Conservation (phyloP, 768 basidiomycete genomes). For the Dendrothele bispora region DNA sequence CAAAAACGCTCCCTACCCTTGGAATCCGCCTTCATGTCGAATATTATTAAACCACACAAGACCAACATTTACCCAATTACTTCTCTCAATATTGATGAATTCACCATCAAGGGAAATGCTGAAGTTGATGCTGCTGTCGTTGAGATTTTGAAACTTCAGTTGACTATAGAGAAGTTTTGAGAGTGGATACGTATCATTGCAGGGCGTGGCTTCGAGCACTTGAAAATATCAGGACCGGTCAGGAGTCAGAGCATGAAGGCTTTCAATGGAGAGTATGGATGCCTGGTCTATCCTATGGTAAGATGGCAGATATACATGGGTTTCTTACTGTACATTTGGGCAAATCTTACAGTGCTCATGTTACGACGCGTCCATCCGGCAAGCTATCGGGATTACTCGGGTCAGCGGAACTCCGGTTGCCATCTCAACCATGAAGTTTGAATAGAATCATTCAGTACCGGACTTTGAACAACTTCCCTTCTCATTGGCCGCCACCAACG, state of each 20-base stretch:
- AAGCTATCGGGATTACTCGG: no score
- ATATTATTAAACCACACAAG: constrained; percentile 28
- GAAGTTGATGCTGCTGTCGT: constrained; percentile 29
- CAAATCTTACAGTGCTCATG: constrained; percentile 21
- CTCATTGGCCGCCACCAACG: no score
- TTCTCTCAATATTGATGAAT: constrained; percentile 36
- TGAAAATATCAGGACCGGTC: constrained; percentile 27
- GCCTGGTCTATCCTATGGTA: constrained; percentile 37
- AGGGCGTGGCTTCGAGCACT: constrained; percentile 34
- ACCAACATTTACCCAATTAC: constrained; percentile 28
- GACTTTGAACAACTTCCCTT: no score
- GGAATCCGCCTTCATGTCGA: no score
- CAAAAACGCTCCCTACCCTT: no score
- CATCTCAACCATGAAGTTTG: no score
- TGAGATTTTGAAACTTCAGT: constrained; percentile 21
- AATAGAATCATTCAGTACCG: no score
- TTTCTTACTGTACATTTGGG: constrained; percentile 32
- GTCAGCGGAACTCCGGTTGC: no score
- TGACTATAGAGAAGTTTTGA: constrained; percentile 7
- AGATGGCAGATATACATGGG: constrained; percentile 32
- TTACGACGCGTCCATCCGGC: no score
- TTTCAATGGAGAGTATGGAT: constrained; percentile 24
- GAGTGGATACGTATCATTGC: constrained; percentile 12
- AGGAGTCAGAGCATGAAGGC: constrained; percentile 22
- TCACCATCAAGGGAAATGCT: constrained; percentile 31